A percentile compares a stretch with the other conserved stretches of the same genome.
phyloP scores from a whole-genome alignment of 1,284 basidiomycete genomes.

The Athelia sp. region DNA sequence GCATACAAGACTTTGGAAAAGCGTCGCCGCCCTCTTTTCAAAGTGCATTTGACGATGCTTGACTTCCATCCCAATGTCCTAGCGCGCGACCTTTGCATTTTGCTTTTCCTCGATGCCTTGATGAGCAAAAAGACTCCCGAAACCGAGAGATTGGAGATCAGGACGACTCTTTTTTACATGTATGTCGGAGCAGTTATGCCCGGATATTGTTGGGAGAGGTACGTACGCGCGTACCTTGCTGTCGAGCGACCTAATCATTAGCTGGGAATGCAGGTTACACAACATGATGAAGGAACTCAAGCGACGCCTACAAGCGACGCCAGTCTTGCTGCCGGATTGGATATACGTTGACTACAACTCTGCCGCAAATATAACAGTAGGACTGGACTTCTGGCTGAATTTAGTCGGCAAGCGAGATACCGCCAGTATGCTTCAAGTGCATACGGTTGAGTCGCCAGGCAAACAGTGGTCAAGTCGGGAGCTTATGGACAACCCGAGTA shows the following conservation, averaged over 20 bases:
- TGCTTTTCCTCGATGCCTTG: slow-evolving; percentile 15
- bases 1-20: slow-evolving; percentile 9
- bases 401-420: not conserved
- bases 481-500: slow-evolving; percentile 3
- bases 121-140: not conserved
- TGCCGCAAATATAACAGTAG: slow-evolving; percentile 1
- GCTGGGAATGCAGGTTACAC: not conserved
- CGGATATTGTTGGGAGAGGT: slow-evolving; percentile 10
- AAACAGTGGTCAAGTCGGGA: slow-evolving; percentile 1
- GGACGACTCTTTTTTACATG: slow-evolving; percentile 7
- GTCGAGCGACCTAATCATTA: not conserved
- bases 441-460: not conserved
- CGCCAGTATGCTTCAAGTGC: not conserved
- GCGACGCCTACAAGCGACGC: not conserved
- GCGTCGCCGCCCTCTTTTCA: slow-evolving; percentile 6
- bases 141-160: slow-evolving; percentile 2
- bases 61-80: slow-evolving; percentile 20
- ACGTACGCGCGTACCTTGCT: not conserved
- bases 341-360: slow-evolving; percentile 6
- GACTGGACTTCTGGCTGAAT: not conserved
- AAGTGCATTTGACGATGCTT: slow-evolving; percentile 17
- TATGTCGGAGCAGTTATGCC: slow-evolving; percentile 9
- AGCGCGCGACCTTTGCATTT: slow-evolving; percentile 17
- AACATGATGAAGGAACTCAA: not conserved
- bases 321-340: slow-evolving; percentile 8